Evolutionary conservation across 805 yeast species (phyloP).

Genomic region (Candida insectalens): DNA sequence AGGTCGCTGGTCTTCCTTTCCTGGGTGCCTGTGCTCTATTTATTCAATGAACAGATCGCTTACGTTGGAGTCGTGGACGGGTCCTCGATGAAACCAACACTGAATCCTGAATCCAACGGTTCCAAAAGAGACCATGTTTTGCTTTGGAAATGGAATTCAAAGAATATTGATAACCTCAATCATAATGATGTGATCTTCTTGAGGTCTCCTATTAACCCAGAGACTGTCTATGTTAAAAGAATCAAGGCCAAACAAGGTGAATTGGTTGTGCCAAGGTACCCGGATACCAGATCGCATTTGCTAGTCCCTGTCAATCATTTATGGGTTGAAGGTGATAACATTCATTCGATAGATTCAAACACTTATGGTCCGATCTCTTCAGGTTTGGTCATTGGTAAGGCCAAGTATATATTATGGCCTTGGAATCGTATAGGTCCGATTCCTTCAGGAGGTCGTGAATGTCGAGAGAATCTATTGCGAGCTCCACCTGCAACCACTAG

Average conservation of each 20-base stretch:
- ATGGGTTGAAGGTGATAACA: slow-evolving; percentile 94
- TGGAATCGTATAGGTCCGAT: slow-evolving; percentile 40
- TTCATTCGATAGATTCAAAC: slow-evolving; percentile 78
- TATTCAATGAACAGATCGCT: slow-evolving; percentile 58
- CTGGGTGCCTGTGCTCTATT: slow-evolving; percentile 76
- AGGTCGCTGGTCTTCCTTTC: slow-evolving; percentile 32
- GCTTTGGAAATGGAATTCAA: slow-evolving; percentile 54
- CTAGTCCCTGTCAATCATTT: slow-evolving; percentile 69
- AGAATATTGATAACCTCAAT: slow-evolving; percentile 34
- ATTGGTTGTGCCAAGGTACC: slow-evolving; percentile 45
- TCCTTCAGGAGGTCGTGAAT: slow-evolving; percentile 45
- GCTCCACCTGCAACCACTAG: slow-evolving; percentile 1
- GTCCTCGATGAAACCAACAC: slow-evolving; percentile 79
- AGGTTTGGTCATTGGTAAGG: slow-evolving; percentile 75
- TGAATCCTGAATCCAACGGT: slow-evolving; percentile 53
- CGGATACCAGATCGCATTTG: slow-evolving; percentile 56
- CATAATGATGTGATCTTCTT: slow-evolving; percentile 69
- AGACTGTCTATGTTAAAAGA: slow-evolving; percentile 66
- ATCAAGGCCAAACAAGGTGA: slow-evolving; percentile 73
- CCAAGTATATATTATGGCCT: slow-evolving; percentile 64
- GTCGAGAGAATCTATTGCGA: slow-evolving; percentile 23
- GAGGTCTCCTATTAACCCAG: slow-evolving; percentile 76
- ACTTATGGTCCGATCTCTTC: slow-evolving; percentile 81
- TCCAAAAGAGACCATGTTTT: slow-evolving; percentile 51
- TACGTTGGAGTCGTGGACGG: slow-evolving; percentile 74